These are phyloP conservation scores for Arthrobotrys megalospora DNA, from an alignment of 2,329 filamentous ascomycete genomes.

Conservation along the genomic window DNA sequence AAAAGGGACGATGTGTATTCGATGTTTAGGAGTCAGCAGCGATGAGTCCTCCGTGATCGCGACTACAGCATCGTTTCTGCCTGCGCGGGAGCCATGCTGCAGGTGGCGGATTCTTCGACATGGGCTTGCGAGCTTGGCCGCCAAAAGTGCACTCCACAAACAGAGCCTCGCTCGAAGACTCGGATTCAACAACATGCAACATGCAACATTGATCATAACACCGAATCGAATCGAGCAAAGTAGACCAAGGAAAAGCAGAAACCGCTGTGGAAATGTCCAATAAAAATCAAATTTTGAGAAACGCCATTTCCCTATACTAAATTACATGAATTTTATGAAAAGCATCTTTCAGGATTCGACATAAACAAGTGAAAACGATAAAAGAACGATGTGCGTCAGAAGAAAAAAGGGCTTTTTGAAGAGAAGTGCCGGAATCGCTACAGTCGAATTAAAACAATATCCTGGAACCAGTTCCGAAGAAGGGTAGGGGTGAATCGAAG, in stretches of 20 bases:
- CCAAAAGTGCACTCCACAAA: slow-evolving; percentile 43
- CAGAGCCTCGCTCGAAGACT: slow-evolving; percentile 27
- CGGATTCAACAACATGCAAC: slow-evolving; percentile 7
- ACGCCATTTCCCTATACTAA: slow-evolving; percentile 31
- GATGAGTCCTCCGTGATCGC: slow-evolving; percentile 35
- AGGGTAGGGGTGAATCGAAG: neutral
- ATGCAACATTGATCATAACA: slow-evolving; percentile 10
- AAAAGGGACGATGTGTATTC: neutral
- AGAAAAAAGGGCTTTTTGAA: slow-evolving; percentile 13
- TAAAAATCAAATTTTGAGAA: neutral
- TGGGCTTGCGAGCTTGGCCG: slow-evolving; percentile 40
- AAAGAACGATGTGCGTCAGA: neutral
- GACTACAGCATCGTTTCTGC: slow-evolving; percentile 20
- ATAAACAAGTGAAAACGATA: neutral
- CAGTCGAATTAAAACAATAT: slow-evolving; percentile 12
- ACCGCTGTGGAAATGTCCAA: slow-evolving; percentile 2
- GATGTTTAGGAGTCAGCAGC: slow-evolving; percentile 4
- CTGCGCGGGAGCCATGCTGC: slow-evolving; percentile 39
- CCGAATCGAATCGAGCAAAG: neutral
- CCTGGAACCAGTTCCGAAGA: slow-evolving; percentile 20
- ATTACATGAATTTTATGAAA: slow-evolving; percentile 14
- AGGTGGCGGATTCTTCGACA: slow-evolving; percentile 32
- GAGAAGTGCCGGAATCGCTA: slow-evolving; percentile 3
- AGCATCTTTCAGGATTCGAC: slow-evolving; percentile 1
- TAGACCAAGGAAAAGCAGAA: slow-evolving; percentile 8